A percentile compares a stretch with the other conserved stretches of the same genome.
phyloP scores from a whole-genome alignment of 106 monocot species.

The Iris macrosiphon region DNA sequence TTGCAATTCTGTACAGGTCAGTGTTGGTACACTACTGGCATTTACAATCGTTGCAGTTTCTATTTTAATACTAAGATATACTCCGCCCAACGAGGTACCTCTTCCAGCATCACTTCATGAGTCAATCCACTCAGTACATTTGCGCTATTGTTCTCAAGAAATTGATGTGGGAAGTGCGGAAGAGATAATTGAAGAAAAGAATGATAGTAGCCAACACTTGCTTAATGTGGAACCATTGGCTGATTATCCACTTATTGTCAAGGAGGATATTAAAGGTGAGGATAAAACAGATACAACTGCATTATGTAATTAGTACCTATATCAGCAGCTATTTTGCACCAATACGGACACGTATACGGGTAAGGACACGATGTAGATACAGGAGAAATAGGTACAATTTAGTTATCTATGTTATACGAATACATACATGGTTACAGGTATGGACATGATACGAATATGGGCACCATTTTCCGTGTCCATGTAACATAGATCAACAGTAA shows the following conservation, averaged over 20 bases:
- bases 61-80: constrained; percentile 87
- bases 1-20: constrained; percentile 59
- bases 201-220: background rate
- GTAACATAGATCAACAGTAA: too few relatives aligned
- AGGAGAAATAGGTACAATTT: too few relatives aligned
- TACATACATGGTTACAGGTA: too few relatives aligned
- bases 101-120: constrained; percentile 67
- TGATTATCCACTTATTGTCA: constrained; percentile 51
- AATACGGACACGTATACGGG: too few relatives aligned
- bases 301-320: background rate
- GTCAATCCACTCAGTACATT: constrained; percentile 54
- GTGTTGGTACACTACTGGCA: constrained; percentile 95
- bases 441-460: too few relatives aligned
- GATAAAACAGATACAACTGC: background rate
- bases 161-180: constrained; percentile 21
- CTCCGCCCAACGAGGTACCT: constrained; percentile 82
- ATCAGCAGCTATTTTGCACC: too few relatives aligned
- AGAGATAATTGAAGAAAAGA: constrained; percentile 2
- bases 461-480: too few relatives aligned
- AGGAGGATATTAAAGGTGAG: constrained; percentile 36
- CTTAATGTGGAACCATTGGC: constrained; percentile 15
- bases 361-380: too few relatives aligned
- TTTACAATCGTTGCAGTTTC: constrained; percentile 91
- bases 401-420: too few relatives aligned
- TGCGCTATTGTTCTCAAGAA: constrained; percentile 24